Conservation (phyloP, 768 basidiomycete genomes). For the Macrolepiota fuliginosa region DNA sequence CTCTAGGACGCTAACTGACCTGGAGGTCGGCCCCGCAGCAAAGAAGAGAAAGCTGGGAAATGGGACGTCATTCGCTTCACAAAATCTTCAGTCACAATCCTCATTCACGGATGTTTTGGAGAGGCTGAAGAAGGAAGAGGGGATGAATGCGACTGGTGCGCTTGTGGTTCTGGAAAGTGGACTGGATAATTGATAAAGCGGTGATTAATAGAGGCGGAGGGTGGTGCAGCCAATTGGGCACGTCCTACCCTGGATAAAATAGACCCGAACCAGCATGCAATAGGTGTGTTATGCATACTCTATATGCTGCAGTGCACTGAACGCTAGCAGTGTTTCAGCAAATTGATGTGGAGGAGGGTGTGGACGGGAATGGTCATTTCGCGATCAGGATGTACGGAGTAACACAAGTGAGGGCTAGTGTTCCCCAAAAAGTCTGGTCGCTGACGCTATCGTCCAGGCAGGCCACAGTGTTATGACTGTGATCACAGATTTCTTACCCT, state of each 20-base stretch:
- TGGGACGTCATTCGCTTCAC: conserved; percentile 35
- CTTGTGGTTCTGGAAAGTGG: background rate
- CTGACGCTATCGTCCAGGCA: conserved; percentile 36
- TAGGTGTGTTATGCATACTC: conserved; percentile 46
- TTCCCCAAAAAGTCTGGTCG: background rate
- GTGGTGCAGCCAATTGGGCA: conserved; percentile 74
- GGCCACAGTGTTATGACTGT: conserved; percentile 90
- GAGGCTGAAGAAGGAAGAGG: conserved; percentile 52
- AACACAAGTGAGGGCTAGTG: conserved; percentile 57
- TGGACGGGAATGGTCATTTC: conserved; percentile 7
- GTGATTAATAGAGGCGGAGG: conserved; percentile 55
- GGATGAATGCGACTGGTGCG: conserved; percentile 39
- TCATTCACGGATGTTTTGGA: conserved; percentile 65
- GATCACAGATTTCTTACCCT: conserved; percentile 82
- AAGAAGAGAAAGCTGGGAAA: conserved; percentile 55
- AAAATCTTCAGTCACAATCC: conserved; percentile 33
- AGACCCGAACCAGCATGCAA: conserved; percentile 58
- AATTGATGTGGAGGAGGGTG: conserved; percentile 77
- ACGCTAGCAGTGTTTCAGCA: conserved; percentile 81
- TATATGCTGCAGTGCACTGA: background rate
- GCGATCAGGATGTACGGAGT: conserved; percentile 82
- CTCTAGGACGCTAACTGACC: conserved; percentile 22
- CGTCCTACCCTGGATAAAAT: conserved; percentile 57
- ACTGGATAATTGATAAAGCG: background rate
- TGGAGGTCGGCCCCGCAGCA: conserved; percentile 35